phyloP scores from a whole-genome alignment of 1,284 basidiomycete species.

The Ustilago trichophora region DNA sequence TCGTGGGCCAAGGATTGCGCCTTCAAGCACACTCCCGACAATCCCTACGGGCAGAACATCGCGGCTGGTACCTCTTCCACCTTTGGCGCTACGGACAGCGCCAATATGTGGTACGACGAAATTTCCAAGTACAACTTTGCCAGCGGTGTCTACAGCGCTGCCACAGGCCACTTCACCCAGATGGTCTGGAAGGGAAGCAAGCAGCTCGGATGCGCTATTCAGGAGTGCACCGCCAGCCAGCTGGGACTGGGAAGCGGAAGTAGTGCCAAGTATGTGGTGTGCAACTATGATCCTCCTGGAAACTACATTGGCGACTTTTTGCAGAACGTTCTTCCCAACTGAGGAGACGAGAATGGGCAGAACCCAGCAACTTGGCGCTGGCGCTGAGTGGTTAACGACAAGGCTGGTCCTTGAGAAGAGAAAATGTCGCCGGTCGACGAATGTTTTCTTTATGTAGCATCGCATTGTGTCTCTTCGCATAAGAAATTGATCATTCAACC shows the following conservation, averaged over 20 bases:
- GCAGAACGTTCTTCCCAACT: slow-evolving; percentile 38
- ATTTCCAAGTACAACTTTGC: slow-evolving; percentile 34
- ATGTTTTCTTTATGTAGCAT: too few relatives aligned
- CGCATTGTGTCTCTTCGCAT: too few relatives aligned
- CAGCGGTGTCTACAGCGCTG: slow-evolving; percentile 22
- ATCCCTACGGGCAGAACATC: slow-evolving; percentile 50
- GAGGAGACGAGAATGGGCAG: too few relatives aligned
- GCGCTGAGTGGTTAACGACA: too few relatives aligned
- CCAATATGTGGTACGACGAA: slow-evolving; percentile 46
- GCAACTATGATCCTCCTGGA: slow-evolving; percentile 47
- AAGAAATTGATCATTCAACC: too few relatives aligned
- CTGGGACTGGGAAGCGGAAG: slow-evolving; percentile 9
- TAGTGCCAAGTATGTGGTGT: slow-evolving; percentile 28
- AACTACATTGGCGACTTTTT: slow-evolving; percentile 34
- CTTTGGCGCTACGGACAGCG: slow-evolving; percentile 22
- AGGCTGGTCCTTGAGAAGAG: too few relatives aligned
- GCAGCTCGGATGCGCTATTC: slow-evolving; percentile 36
- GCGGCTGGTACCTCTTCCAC: slow-evolving; percentile 19
- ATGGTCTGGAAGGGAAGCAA: slow-evolving; percentile 43
- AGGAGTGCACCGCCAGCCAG: slow-evolving; percentile 13
- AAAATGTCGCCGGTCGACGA: too few relatives aligned
- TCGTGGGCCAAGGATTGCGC: slow-evolving; percentile 28
- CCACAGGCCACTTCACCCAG: slow-evolving; percentile 53
- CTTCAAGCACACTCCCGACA: slow-evolving; percentile 45
- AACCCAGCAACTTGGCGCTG: too few relatives aligned